phyloP scores from a whole-genome alignment of 2,329 filamentous ascomycete genomes.

The Ophiostoma perfectum region DNA sequence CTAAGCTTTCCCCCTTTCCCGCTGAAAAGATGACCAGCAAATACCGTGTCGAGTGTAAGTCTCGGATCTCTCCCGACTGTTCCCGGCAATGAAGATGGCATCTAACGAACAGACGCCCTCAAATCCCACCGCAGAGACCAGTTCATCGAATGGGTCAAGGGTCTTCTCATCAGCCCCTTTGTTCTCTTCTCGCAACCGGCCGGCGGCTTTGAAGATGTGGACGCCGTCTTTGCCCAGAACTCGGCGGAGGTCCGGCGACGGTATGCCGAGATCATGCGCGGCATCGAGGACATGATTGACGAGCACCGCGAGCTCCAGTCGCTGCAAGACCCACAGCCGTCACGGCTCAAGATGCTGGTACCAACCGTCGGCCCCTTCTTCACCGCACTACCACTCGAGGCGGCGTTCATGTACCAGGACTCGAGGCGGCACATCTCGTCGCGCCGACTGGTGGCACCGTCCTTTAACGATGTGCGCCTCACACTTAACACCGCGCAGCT shows the following conservation, averaged over 20 bases:
- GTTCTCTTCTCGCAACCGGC: constrained; percentile 94
- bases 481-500: constrained; percentile 93
- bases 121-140: constrained; percentile 89
- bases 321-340: constrained; percentile 57
- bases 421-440: constrained; percentile 78
- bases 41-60: constrained; percentile 69
- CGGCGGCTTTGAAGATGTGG: constrained; percentile 68
- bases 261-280: constrained; percentile 91
- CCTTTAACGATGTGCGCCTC: constrained; percentile 92
- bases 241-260: constrained; percentile 75
- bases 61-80: neutral
- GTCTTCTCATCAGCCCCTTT: constrained; percentile 87
- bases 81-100: neutral
- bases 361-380: constrained; percentile 92
- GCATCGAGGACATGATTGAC: constrained; percentile 85
- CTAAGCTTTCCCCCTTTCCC: neutral
- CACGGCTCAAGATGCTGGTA: constrained; percentile 87
- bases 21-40: constrained; percentile 50
- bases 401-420: constrained; percentile 90
- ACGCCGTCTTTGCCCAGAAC: constrained; percentile 61
- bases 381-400: constrained; percentile 77
- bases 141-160: constrained; percentile 94
- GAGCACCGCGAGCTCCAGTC: constrained; percentile 80
- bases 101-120: constrained; percentile 46
- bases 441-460: constrained; percentile 86